Evolutionary conservation across 2,329 filamentous ascomycete genomes (phyloP).

Genomic region (Colletotrichum lentis): DNA sequence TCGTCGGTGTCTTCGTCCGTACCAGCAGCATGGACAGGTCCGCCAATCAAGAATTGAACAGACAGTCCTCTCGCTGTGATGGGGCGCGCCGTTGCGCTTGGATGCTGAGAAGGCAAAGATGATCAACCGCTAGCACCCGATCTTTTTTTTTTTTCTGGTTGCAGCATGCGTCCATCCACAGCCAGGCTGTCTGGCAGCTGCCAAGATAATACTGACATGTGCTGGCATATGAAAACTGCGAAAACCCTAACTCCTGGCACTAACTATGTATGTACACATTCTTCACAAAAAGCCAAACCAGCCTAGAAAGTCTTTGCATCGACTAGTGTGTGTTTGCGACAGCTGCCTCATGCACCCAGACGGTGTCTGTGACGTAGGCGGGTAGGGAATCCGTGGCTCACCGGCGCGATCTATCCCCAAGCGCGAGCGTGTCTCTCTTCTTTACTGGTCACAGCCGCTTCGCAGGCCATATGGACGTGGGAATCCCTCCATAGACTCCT

Average conservation of each 20-base stretch:
- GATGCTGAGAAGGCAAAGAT: conserved; percentile 20
- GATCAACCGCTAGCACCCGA: conserved; percentile 20
- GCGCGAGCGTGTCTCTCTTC: not conserved
- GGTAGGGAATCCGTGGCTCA: conserved; percentile 21
- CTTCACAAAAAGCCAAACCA: conserved; percentile 2
- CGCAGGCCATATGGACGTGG: conserved; percentile 20
- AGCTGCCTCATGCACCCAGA: conserved; percentile 28
- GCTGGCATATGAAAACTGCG: conserved; percentile 6
- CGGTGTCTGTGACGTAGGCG: conserved; percentile 34
- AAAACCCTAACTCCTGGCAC: conserved; percentile 25
- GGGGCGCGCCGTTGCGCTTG: not conserved
- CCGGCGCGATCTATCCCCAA: conserved; percentile 25
- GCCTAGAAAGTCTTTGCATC: not conserved
- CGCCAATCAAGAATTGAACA: not conserved
- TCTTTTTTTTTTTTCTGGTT: not conserved
- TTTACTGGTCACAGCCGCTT: conserved; percentile 1
- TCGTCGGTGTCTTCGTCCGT: not conserved
- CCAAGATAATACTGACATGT: conserved; percentile 18
- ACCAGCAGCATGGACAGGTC: not conserved
- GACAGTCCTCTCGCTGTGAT: not conserved
- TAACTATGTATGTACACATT: not conserved
- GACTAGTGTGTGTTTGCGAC: not conserved
- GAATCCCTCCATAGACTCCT: conserved; percentile 14
- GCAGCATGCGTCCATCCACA: conserved; percentile 22
- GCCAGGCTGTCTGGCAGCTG: conserved; percentile 2